These are phyloP conservation scores for Lolium rigidum DNA, from an alignment of 176 grass and related monocot genomes.

Conservation along the genomic window DNA sequence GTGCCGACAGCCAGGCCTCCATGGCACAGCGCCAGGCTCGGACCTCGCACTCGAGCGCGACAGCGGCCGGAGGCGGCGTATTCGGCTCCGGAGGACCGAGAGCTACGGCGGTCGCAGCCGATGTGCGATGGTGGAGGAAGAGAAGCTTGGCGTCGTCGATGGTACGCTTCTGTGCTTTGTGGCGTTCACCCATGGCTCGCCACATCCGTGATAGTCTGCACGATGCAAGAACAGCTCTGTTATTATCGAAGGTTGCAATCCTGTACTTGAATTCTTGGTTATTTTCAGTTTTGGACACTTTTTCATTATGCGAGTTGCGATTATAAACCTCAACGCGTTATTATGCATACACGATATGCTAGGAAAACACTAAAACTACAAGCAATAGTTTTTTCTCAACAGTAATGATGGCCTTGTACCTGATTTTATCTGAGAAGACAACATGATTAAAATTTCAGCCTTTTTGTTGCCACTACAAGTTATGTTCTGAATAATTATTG, in stretches of 20 bases:
- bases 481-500: slow-evolving; percentile 18
- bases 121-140: slow-evolving; percentile 54
- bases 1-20: slow-evolving; percentile 71
- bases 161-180: slow-evolving; percentile 78
- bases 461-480: slow-evolving; percentile 20
- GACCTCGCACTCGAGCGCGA: slow-evolving; percentile 66
- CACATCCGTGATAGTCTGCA: slow-evolving; percentile 87
- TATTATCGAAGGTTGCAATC: background rate
- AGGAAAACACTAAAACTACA: background rate
- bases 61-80: slow-evolving; percentile 44
- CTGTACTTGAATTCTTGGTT: background rate
- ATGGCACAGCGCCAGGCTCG: slow-evolving; percentile 67
- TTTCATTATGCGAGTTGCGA: background rate
- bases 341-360: background rate
- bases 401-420: slow-evolving; percentile 33
- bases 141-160: slow-evolving; percentile 85
- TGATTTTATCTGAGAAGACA: slow-evolving; percentile 5
- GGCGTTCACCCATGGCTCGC: slow-evolving; percentile 84
- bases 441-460: slow-evolving; percentile 12
- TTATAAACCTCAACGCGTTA: background rate
- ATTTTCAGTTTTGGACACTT: background rate
- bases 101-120: slow-evolving; percentile 44
- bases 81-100: slow-evolving; percentile 33
- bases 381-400: background rate
- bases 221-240: background rate